phyloP scores from a whole-genome alignment of 108 stramenopile species.

The Nitzschia sp. region DNA sequence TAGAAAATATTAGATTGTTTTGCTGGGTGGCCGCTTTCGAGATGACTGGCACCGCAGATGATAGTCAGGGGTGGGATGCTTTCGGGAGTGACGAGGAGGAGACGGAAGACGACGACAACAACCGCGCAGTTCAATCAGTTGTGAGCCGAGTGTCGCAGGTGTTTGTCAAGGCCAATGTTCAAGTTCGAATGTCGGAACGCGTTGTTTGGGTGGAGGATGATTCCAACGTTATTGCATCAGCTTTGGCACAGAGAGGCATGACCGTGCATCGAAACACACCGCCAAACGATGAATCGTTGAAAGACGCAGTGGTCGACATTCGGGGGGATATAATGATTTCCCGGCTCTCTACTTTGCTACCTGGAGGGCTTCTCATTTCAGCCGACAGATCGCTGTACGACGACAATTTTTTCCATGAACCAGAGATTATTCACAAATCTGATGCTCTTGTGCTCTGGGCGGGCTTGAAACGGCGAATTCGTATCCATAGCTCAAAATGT shows the following conservation, averaged over 20 bases:
- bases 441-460: not conserved
- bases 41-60: too few relatives aligned
- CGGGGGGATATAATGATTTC: not conserved
- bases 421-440: not conserved
- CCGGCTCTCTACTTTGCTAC: not conserved
- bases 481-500: constrained; percentile 39
- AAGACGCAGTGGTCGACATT: constrained; percentile 9
- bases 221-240: not conserved
- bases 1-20: too few relatives aligned
- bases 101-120: constrained; percentile 34
- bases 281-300: not conserved
- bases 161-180: constrained; percentile 46
- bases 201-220: constrained; percentile 30
- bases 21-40: too few relatives aligned
- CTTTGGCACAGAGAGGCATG: constrained; percentile 17
- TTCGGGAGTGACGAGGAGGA: constrained; percentile 64
- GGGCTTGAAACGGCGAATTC: constrained; percentile 12
- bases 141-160: constrained; percentile 40
- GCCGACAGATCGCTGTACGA: not conserved
- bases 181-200: constrained; percentile 45
- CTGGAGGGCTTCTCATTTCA: constrained; percentile 7
- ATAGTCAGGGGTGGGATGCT: too few relatives aligned
- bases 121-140: not conserved
- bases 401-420: not conserved
- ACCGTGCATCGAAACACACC: not conserved